Base-by-base conservation (phyloP, 2,329 filamentous ascomycete species). In the Orbilia ellipsospora region DNA sequence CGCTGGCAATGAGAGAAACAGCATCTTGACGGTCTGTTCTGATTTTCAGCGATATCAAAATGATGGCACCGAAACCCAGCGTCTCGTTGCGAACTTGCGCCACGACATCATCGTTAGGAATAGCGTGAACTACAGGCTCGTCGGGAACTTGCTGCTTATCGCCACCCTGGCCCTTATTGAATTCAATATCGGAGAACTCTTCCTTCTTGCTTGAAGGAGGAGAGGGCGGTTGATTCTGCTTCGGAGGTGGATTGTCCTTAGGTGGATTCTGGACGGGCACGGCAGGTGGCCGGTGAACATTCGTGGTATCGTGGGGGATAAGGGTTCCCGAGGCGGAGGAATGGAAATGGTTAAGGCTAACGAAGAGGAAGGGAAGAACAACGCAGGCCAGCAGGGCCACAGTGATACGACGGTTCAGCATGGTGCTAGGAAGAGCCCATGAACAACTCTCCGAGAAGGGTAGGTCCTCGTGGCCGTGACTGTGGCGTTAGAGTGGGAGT, bases 11-110 rank as follows among this genome's bases (percentile, higher is more conserved):
- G 5, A 76, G 44, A 20, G 65, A 65, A 36, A 76, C 66, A 4
- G 73, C 73, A 66, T 76, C 73, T 26, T 69, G 73, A 10, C 73
- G 57, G 31, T 76, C 73, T 15, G 73, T 76, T 18, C 73, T 60
- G 2, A 61, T 76, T n/a, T 63, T 65, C 12, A 76, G 55, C 3
- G 73, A 76, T 59, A 76, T 76, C 54, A 76, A 23, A 6, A 76
- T 26, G 12, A 76, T 76, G 12, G 64, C 64, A 16, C 73, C 73
- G 36, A 76, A 76, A 18, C 73, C 73, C 20, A 76, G 51, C 20
- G 73, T 76, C 40, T 76, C 73, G 40, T 76, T 76, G 16, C 66
- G 45, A 12, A 76, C 73, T 23, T 62, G 51, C 8, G 52, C 52
- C 12, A 56, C 60, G 2, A 63, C 52, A 26, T 61, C 60, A 15